Conservation (phyloP, 805 yeast genomes). For the Schwanniomyces polymorphus region DNA sequence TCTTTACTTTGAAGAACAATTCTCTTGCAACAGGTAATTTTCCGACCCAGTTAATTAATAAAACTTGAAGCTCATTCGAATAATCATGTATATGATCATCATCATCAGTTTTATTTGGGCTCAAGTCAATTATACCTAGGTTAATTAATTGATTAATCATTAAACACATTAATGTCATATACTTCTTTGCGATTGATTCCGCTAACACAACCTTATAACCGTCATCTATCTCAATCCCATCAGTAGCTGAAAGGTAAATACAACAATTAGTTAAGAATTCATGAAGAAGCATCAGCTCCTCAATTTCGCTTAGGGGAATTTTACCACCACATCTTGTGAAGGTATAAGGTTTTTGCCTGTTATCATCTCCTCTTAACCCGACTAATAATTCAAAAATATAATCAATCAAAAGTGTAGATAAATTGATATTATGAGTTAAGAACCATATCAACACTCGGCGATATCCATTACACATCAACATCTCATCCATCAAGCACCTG, state of each 20-base stretch:
- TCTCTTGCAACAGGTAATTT: constrained; percentile 61
- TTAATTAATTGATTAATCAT: constrained; percentile 57
- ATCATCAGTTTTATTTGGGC: constrained; percentile 18
- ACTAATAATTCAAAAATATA: constrained; percentile 62
- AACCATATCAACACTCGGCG: constrained; percentile 68
- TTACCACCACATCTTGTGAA: constrained; percentile 58
- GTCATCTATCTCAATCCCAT: constrained; percentile 28
- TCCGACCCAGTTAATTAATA: constrained; percentile 67
- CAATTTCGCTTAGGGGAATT: constrained; percentile 55
- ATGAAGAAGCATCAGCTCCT: constrained; percentile 65
- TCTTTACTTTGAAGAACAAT: constrained; percentile 44
- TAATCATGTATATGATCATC: constrained; percentile 47
- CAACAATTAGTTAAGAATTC: constrained; percentile 60
- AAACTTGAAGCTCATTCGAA: constrained; percentile 56
- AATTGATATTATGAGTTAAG: constrained; percentile 55
- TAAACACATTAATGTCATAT: constrained; percentile 57
- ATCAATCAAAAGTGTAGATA: constrained; percentile 56
- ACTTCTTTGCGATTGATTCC: constrained; percentile 37
- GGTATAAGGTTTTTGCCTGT: constrained; percentile 21
- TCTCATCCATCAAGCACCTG: constrained; percentile 62
- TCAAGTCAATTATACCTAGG: constrained; percentile 44
- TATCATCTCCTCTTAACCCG: constrained; percentile 52
- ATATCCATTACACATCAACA: constrained; percentile 66
- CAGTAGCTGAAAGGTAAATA: constrained; percentile 29
- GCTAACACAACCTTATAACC: constrained; percentile 28